These are phyloP conservation scores for Artemisia argyi DNA, from an alignment of 129 eudicot genomes.

Conservation along the genomic window DNA sequence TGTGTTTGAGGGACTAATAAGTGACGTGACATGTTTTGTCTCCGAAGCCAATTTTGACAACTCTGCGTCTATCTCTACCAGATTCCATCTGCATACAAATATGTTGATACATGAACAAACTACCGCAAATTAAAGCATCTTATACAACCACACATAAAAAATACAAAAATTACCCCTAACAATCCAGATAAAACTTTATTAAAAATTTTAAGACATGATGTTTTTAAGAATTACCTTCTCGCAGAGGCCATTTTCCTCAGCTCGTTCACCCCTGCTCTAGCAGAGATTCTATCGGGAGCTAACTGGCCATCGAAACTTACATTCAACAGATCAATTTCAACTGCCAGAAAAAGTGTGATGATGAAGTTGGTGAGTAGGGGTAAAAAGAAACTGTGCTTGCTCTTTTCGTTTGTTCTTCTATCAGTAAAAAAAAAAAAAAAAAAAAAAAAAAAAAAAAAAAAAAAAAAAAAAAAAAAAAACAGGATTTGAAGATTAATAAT, in stretches of 20 bases:
- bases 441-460: no score
- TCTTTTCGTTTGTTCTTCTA: not conserved
- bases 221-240: constrained; percentile 50
- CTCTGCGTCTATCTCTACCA: constrained; percentile 92
- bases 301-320: constrained; percentile 90
- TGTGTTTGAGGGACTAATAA: constrained; percentile 84
- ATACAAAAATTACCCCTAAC: not conserved
- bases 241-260: constrained; percentile 57
- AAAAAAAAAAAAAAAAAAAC: no score
- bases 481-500: not conserved
- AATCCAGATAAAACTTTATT: not conserved
- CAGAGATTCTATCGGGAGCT: constrained; percentile 98
- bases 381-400: not conserved
- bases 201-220: not conserved
- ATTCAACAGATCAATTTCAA: constrained; percentile 88
- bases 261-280: constrained; percentile 77
- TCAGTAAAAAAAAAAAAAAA: not conserved
- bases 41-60: constrained; percentile 63
- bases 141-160: not conserved
- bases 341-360: constrained; percentile 44
- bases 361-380: not conserved
- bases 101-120: constrained; percentile 8
- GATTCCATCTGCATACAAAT: constrained; percentile 78
- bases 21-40: constrained; percentile 89
- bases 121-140: constrained; percentile 6